These are phyloP conservation scores for Suhomyces atakaporum DNA, from an alignment of 1,139 yeast species.

Conservation along the genomic window DNA sequence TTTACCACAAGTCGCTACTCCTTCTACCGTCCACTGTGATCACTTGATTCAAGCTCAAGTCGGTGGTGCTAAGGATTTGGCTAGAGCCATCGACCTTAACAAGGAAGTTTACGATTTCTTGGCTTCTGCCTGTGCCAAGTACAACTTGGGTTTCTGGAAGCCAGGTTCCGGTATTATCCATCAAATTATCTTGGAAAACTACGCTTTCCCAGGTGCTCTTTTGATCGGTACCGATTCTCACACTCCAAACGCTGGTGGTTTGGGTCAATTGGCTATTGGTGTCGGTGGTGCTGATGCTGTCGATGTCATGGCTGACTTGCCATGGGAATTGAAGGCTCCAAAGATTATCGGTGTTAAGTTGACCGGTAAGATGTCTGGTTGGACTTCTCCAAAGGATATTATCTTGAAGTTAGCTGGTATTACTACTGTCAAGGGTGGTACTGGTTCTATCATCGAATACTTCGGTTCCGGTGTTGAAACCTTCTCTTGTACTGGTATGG, in stretches of 20 bases:
- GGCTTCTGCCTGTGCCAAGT: constrained; percentile 92
- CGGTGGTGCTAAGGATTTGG: constrained; percentile 91
- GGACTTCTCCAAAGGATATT: constrained; percentile 99
- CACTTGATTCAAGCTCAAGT: constrained; percentile 97
- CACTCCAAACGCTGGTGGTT: constrained; percentile 99
- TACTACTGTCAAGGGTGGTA: constrained; percentile 98
- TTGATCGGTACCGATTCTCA: constrained; percentile 98
- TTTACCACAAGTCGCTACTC: constrained; percentile 91
- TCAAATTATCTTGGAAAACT: constrained; percentile 96
- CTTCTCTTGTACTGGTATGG: constrained; percentile 99
- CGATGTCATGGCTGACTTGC: constrained; percentile 91
- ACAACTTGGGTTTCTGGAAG: constrained; percentile 99
- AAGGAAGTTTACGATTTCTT: constrained; percentile 97
- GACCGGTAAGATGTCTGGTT: constrained; percentile 92
- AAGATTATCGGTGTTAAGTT: constrained; percentile 95
- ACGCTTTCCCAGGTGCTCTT: constrained; percentile 97
- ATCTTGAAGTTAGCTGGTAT: constrained; percentile 95
- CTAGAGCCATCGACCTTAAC: constrained; percentile 89
- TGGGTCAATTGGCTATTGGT: constrained; percentile 98
- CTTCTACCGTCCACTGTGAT: constrained; percentile 98
- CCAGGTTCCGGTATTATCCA: constrained; percentile 99
- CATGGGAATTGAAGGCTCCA: constrained; percentile 99
- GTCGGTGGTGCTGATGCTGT: constrained; percentile 99
- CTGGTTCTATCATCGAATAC: constrained; percentile 96
- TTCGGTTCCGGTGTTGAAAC: constrained; percentile 96